Conservation (phyloP, 306 rosid species). For the Casuarina equisetifolia region DNA sequence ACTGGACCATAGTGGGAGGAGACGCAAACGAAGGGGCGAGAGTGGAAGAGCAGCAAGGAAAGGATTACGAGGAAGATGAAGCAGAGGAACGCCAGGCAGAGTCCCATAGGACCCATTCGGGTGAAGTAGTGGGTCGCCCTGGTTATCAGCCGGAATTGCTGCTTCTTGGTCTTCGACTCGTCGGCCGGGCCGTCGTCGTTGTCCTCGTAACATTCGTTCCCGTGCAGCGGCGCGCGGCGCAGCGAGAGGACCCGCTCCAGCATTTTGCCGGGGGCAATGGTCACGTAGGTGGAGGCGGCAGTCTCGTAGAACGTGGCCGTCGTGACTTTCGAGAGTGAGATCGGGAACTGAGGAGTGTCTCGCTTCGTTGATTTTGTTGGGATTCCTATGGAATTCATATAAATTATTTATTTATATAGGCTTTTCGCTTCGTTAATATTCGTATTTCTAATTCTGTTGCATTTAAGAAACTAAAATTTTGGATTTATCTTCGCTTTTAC, state of each 20-base stretch:
- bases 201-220: constrained; percentile 21
- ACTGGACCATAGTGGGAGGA: constrained; percentile 45
- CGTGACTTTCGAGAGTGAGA: background rate
- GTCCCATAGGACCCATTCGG: constrained; percentile 46
- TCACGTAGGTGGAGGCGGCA: background rate
- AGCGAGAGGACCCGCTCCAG: constrained; percentile 68
- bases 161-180: constrained; percentile 67
- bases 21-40: constrained; percentile 78
- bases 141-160: constrained; percentile 40
- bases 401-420: too few species aligned
- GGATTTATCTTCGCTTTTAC: too few species aligned
- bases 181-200: constrained; percentile 28
- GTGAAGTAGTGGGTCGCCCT: constrained; percentile 53
- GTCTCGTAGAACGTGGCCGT: constrained; percentile 15
- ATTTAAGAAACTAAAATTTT: too few species aligned
- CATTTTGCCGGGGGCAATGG: constrained; percentile 31
- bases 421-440: too few species aligned
- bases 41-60: constrained; percentile 47
- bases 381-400: background rate
- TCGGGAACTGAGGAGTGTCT: background rate
- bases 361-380: background rate
- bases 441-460: too few species aligned
- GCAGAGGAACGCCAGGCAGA: constrained; percentile 38
- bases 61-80: constrained; percentile 37
- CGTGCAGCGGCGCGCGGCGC: constrained; percentile 59